Evolutionary conservation across 768 basidiomycete genomes (phyloP).

Genomic region (Ephemerocybe angulata): DNA sequence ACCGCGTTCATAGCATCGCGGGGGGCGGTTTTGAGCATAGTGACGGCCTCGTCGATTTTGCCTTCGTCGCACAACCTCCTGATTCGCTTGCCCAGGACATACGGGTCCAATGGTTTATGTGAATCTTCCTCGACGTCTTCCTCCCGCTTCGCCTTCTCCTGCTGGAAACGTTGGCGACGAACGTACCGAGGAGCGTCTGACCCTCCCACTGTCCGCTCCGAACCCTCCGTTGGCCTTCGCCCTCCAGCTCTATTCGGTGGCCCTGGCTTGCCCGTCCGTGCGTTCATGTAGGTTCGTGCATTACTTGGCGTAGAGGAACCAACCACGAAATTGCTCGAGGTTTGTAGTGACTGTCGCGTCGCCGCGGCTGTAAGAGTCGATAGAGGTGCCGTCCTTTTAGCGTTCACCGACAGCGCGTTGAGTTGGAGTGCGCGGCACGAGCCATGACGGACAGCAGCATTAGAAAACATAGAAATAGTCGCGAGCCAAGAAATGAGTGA

Average conservation of each 20-base stretch:
- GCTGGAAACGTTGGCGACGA: slow-evolving; percentile 22
- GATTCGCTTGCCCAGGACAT: slow-evolving; percentile 56
- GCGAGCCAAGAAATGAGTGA: background rate
- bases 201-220: background rate
- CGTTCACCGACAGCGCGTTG: background rate
- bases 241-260: slow-evolving; percentile 12
- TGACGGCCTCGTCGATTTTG: slow-evolving; percentile 59
- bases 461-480: background rate
- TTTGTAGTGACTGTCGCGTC: background rate
- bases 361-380: slow-evolving; percentile 27
- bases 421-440: background rate
- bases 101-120: slow-evolving; percentile 50
- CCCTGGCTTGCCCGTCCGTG: too few relatives aligned
- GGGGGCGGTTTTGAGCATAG: slow-evolving; percentile 65
- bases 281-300: too few relatives aligned
- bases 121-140: slow-evolving; percentile 11
- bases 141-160: background rate
- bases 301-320: background rate
- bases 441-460: background rate
- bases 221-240: background rate
- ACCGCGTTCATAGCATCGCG: slow-evolving; percentile 69
- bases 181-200: slow-evolving; percentile 26
- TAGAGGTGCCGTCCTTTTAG: background rate
- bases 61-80: slow-evolving; percentile 53
- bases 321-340: background rate